Evolutionary conservation across 345 rosid species (phyloP).

Genomic region (Limnanthes douglasii): DNA sequence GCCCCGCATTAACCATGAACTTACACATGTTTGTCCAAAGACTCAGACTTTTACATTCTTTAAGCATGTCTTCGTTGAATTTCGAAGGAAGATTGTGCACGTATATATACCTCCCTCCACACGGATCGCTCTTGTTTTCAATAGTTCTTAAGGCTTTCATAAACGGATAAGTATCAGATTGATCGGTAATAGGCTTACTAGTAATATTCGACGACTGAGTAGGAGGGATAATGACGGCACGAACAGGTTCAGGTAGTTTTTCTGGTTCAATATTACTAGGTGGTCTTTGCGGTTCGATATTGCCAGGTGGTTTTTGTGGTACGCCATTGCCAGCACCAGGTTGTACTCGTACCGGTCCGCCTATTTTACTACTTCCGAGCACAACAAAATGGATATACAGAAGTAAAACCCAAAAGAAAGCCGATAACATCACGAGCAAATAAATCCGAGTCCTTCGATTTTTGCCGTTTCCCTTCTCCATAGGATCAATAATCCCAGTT

Average conservation of each 20-base stretch:
- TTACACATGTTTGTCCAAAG: slow-evolving; percentile 92
- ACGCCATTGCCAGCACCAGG: too few species aligned
- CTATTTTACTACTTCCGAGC: slow-evolving; percentile 18
- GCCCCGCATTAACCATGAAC: slow-evolving; percentile 61
- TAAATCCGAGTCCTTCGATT: slow-evolving; percentile 38
- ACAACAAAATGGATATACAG: slow-evolving; percentile 57
- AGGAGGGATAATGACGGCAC: slow-evolving; percentile 7
- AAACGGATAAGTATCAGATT: slow-evolving; percentile 23
- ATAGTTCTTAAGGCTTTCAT: slow-evolving; percentile 51
- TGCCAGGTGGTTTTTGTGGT: too few species aligned
- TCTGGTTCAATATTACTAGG: slow-evolving; percentile 11
- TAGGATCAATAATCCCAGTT: slow-evolving; percentile 18
- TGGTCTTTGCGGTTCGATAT: slow-evolving; percentile 10
- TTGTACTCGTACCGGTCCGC: slow-evolving; percentile 19
- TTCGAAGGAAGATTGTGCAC: slow-evolving; percentile 63
- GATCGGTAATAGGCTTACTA: background rate
- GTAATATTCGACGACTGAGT: slow-evolving; percentile 7
- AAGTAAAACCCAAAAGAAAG: slow-evolving; percentile 50
- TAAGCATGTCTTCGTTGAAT: slow-evolving; percentile 83
- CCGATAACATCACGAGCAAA: slow-evolving; percentile 33
- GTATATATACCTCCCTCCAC: slow-evolving; percentile 75
- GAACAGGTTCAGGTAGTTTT: slow-evolving; percentile 14
- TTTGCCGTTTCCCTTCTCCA: slow-evolving; percentile 51
- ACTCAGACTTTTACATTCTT: slow-evolving; percentile 67
- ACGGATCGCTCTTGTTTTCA: slow-evolving; percentile 67